phyloP scores from a whole-genome alignment of 441 rosid genomes.

The Metrosideros polymorpha region DNA sequence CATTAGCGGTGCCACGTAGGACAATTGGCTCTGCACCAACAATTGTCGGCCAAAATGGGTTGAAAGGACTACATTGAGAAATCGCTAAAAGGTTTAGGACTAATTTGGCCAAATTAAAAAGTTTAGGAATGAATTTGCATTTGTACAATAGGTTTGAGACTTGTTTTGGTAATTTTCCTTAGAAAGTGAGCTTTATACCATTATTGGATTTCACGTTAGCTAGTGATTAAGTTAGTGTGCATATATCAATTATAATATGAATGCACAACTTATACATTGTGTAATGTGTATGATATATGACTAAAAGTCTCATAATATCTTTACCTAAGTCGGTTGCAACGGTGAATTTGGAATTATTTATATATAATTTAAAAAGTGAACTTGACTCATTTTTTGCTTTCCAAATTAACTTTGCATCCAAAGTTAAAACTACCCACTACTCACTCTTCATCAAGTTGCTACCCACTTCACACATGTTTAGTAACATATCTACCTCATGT shows the following conservation, averaged over 20 bases:
- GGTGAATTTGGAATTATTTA: background rate
- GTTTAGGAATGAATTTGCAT: background rate
- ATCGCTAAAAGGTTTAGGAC: background rate
- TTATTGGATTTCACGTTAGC: too few species aligned
- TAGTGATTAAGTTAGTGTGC: background rate
- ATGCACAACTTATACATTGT: background rate
- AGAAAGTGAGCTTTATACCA: background rate
- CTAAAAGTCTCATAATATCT: background rate
- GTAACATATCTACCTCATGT: background rate
- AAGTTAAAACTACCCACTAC: background rate
- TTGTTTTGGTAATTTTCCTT: background rate
- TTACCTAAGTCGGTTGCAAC: background rate
- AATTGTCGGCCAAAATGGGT: background rate
- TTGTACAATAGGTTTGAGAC: too few species aligned
- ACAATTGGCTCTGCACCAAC: background rate
- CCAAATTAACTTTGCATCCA: background rate
- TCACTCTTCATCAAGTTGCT: background rate
- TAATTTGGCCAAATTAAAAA: background rate
- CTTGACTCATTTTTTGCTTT: background rate
- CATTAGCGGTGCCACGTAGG: background rate
- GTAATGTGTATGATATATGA: background rate
- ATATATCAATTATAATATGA: too few species aligned
- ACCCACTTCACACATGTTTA: background rate
- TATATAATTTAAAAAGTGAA: background rate
- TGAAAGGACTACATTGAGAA: background rate